Evolutionary conservation across 2,329 filamentous ascomycete species (phyloP).

Genomic region (Huntiella bhutanensis): DNA sequence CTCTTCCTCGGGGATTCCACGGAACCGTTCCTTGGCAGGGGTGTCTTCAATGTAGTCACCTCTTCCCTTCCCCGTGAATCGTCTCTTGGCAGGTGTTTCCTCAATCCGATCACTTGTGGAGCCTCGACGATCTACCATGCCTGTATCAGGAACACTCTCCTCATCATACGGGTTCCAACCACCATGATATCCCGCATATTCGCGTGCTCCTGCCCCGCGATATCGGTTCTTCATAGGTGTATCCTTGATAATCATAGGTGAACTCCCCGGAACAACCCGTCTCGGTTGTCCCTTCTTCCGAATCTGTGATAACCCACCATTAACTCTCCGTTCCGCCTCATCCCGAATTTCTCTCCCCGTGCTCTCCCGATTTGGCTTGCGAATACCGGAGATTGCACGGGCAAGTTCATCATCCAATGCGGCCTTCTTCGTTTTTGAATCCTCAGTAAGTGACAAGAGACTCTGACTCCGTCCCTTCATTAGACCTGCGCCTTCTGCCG

Average conservation of each 20-base stretch:
- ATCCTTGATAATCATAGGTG: slow-evolving; percentile 32
- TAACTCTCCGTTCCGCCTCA: slow-evolving; percentile 41
- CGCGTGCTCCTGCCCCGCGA: slow-evolving; percentile 2
- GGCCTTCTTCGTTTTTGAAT: slow-evolving; percentile 45
- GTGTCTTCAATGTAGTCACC: slow-evolving; percentile 4
- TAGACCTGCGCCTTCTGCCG: slow-evolving; percentile 14
- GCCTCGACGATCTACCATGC: not conserved
- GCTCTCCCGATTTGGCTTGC: slow-evolving; percentile 56
- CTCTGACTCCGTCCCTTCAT: slow-evolving; percentile 28
- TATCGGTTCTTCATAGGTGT: slow-evolving; percentile 36
- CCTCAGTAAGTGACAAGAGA: slow-evolving; percentile 28
- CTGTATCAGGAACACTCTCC: not conserved
- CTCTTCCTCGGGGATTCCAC: slow-evolving; percentile 1
- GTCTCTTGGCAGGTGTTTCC: slow-evolving; percentile 7
- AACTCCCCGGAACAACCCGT: slow-evolving; percentile 20
- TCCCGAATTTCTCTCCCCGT: slow-evolving; percentile 49
- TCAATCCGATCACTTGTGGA: not conserved
- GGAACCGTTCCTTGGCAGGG: slow-evolving; percentile 6
- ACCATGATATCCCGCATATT: not conserved
- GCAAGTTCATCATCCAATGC: slow-evolving; percentile 50
- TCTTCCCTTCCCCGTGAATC: not conserved
- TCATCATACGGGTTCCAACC: not conserved
- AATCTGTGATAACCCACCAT: slow-evolving; percentile 25
- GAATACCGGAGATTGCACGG: slow-evolving; percentile 53
- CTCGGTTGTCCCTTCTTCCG: slow-evolving; percentile 34